phyloP scores from a whole-genome alignment of 805 yeast species.

The Suhomyces tanzawaensis region DNA sequence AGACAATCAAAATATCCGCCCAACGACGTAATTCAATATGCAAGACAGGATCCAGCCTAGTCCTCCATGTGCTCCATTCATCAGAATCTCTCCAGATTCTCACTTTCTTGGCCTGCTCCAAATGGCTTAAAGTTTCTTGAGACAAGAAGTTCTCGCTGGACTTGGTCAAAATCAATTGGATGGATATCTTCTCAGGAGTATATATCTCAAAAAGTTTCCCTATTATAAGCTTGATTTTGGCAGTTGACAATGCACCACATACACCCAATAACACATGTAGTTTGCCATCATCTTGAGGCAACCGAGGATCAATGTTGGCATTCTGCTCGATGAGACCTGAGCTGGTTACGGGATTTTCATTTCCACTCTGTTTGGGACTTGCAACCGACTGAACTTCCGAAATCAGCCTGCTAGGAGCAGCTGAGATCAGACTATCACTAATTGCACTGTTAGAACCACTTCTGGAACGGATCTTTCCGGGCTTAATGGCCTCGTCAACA shows the following conservation, averaged over 20 bases:
- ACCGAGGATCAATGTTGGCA: conserved; percentile 57
- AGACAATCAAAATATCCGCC: conserved; percentile 92
- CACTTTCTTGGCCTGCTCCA: conserved; percentile 42
- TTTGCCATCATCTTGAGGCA: conserved; percentile 60
- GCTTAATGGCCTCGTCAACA: conserved; percentile 65
- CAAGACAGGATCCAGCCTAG: conserved; percentile 83
- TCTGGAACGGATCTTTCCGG: conserved; percentile 34
- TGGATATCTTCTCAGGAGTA: conserved; percentile 46
- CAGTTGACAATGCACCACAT: conserved; percentile 54
- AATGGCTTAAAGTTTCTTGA: conserved; percentile 40
- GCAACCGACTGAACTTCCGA: neutral
- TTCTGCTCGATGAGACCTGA: conserved; percentile 33
- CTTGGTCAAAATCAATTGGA: conserved; percentile 53
- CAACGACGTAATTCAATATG: conserved; percentile 94
- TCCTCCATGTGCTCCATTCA: conserved; percentile 74
- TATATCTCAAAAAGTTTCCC: conserved; percentile 52
- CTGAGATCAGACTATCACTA: neutral
- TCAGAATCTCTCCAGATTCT: conserved; percentile 57
- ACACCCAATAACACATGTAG: conserved; percentile 56
- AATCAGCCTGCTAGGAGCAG: conserved; percentile 6
- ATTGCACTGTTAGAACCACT: conserved; percentile 34
- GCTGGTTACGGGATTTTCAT: neutral
- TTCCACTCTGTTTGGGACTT: neutral
- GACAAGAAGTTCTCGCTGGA: conserved; percentile 53
- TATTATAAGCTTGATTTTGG: conserved; percentile 53